These are phyloP conservation scores for Prototheca stagnorum DNA, from an alignment of 163 green algal species.

Conservation along the genomic window DNA sequence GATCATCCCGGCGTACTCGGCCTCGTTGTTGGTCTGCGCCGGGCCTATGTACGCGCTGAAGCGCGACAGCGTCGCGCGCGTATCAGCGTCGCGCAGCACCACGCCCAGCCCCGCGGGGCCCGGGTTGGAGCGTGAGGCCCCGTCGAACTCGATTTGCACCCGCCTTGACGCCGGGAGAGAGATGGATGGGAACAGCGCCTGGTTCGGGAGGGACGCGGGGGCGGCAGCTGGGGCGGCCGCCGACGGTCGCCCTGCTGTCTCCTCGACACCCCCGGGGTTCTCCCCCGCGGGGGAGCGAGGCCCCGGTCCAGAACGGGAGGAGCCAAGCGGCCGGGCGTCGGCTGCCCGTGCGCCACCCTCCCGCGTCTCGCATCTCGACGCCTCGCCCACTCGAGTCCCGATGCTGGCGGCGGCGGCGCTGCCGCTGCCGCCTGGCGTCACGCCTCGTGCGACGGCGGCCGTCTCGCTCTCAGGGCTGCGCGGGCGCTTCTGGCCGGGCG, in stretches of 20 bases:
- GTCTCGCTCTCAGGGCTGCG: too few relatives aligned
- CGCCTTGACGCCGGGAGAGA: background rate
- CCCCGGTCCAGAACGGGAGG: too few relatives aligned
- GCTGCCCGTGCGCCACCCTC: too few relatives aligned
- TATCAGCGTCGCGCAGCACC: constrained; percentile 13
- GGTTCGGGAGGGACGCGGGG: background rate
- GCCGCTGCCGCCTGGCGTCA: too few relatives aligned
- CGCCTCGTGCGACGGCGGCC: too few relatives aligned
- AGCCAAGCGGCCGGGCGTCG: too few relatives aligned
- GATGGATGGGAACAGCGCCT: background rate
- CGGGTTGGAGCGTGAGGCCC: constrained; percentile 17
- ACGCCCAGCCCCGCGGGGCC: constrained; percentile 12
- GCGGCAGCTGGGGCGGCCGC: too few relatives aligned
- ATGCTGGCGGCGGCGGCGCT: too few relatives aligned
- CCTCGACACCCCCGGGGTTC: background rate
- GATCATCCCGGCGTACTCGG: constrained; percentile 20
- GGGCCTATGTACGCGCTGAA: constrained; percentile 15
- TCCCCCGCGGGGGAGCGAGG: background rate
- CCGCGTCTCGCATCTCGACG: too few relatives aligned
- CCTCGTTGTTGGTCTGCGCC: constrained; percentile 22
- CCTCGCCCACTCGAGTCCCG: too few relatives aligned
- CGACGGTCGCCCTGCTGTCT: background rate
- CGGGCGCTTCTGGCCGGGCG: too few relatives aligned
- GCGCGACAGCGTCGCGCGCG: constrained; percentile 2
- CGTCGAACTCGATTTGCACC: constrained; percentile 19